Conservation (phyloP, 202 grass and related monocot genomes). For the Zizania palustris region DNA sequence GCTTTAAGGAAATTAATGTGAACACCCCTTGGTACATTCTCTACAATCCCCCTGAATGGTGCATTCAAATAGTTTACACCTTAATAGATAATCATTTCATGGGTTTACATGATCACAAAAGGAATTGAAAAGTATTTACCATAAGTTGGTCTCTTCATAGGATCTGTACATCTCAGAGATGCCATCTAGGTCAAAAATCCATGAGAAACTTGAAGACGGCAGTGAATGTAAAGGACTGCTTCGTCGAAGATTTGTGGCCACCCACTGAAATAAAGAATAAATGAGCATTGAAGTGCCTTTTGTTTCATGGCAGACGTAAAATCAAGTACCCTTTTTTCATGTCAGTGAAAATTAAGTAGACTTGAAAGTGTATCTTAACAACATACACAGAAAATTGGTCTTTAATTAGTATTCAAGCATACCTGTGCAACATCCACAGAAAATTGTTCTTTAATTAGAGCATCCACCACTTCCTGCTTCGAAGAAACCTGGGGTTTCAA, state of each 20-base stretch:
- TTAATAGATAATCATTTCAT: background rate
- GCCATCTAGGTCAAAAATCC: slow-evolving; percentile 86
- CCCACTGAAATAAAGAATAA: slow-evolving; percentile 65
- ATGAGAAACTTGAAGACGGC: slow-evolving; percentile 63
- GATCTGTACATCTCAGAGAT: slow-evolving; percentile 95
- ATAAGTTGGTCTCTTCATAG: slow-evolving; percentile 94
- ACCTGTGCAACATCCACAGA: slow-evolving; percentile 86
- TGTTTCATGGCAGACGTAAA: slow-evolving; percentile 27
- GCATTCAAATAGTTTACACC: slow-evolving; percentile 14
- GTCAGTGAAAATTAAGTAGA: slow-evolving; percentile 16
- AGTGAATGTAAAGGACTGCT: slow-evolving; percentile 45
- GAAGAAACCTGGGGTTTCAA: slow-evolving; percentile 60
- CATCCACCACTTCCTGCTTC: slow-evolving; percentile 72
- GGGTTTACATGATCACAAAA: background rate
- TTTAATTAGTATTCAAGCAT: slow-evolving; percentile 37
- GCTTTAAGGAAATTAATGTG: slow-evolving; percentile 94
- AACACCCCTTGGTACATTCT: slow-evolving; percentile 87
- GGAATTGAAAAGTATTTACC: slow-evolving; percentile 44
- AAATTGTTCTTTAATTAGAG: slow-evolving; percentile 71
- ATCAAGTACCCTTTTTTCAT: background rate
- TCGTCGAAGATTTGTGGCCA: slow-evolving; percentile 76
- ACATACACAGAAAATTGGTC: slow-evolving; percentile 74
- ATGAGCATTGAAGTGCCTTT: slow-evolving; percentile 20
- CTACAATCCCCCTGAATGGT: slow-evolving; percentile 67
- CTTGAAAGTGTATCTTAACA: slow-evolving; percentile 7